phyloP scores from a whole-genome alignment of 495 filamentous ascomycete species.

The Xylaria longipes region DNA sequence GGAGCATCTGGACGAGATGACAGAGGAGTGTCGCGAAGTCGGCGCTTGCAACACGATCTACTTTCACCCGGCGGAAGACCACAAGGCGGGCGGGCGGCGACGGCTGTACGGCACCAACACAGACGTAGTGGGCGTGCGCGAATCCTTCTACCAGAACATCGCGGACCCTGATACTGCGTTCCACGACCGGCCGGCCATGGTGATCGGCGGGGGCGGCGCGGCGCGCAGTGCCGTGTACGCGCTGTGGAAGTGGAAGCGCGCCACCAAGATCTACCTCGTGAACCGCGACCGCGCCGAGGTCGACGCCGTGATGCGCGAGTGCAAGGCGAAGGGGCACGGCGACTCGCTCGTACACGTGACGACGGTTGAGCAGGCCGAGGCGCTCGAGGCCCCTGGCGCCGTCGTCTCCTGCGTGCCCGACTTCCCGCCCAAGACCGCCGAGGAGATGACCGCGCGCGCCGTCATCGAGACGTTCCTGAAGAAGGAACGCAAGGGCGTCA shows the following conservation, averaged over 20 bases:
- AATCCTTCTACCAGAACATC: constrained; percentile 69
- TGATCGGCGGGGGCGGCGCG: constrained; percentile 72
- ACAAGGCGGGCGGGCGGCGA: constrained; percentile 42
- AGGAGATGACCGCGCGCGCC: constrained; percentile 61
- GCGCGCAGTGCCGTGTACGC: constrained; percentile 74
- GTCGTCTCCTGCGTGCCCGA: constrained; percentile 75
- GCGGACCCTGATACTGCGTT: constrained; percentile 44
- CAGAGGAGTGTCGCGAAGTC: constrained; percentile 68
- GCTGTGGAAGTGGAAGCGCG: constrained; percentile 67
- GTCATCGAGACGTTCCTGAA: constrained; percentile 63
- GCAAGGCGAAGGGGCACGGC: constrained; percentile 56
- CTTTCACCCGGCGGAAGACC: constrained; percentile 38
- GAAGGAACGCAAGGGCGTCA: constrained; percentile 63
- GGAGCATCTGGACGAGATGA: constrained; percentile 69
- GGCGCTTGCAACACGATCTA: constrained; percentile 80
- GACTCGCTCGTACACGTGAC: constrained; percentile 61
- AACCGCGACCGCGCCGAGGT: constrained; percentile 70
- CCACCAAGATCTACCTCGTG: constrained; percentile 71
- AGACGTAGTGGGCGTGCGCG: constrained; percentile 74
- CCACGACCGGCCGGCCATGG: constrained; percentile 62
- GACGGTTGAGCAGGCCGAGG: constrained; percentile 60
- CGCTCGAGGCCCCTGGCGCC: constrained; percentile 62
- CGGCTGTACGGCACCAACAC: constrained; percentile 72
- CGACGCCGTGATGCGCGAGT: constrained; percentile 65
- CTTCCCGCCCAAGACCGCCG: constrained; percentile 65